These are phyloP conservation scores for Arthrobotrys iridis DNA, from an alignment of 2,329 filamentous ascomycete species.

Conservation along the genomic window DNA sequence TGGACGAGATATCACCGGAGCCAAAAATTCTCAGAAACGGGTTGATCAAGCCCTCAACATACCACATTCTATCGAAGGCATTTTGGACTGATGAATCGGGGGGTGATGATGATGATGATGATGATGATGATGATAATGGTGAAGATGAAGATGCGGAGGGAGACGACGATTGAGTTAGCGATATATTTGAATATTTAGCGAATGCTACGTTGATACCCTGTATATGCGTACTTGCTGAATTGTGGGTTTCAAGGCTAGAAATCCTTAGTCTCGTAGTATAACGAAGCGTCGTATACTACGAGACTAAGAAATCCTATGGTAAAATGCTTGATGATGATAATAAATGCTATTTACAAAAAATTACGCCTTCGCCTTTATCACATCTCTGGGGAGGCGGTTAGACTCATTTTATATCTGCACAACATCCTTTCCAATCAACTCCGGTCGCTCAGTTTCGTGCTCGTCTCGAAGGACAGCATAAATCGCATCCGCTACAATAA, in stretches of 20 bases:
- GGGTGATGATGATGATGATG: conserved; percentile 4
- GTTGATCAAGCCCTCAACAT: conserved; percentile 65
- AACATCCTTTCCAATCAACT: conserved; percentile 87
- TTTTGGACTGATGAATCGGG: conserved; percentile 54
- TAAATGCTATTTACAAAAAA: conserved; percentile 32
- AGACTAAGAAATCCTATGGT: not conserved
- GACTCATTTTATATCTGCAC: conserved; percentile 73
- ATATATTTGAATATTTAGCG: not conserved
- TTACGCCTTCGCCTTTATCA: conserved; percentile 57
- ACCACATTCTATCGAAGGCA: conserved; percentile 67
- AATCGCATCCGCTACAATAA: conserved; percentile 81
- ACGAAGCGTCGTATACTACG: too few relatives aligned
- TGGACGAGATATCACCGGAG: conserved; percentile 67
- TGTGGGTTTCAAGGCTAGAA: not conserved
- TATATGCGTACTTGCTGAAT: not conserved
- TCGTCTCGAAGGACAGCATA: conserved; percentile 92
- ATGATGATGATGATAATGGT: not conserved
- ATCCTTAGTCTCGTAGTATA: too few relatives aligned
- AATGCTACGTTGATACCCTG: not conserved
- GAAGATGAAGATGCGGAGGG: not conserved
- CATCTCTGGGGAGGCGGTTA: not conserved
- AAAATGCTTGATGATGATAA: not conserved
- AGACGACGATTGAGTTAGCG: not conserved
- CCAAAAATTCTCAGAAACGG: conserved; percentile 66
- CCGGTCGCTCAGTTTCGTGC: conserved; percentile 90